phyloP scores from a whole-genome alignment of 495 filamentous ascomycete species.

The Aspergillus incahuasiensis region DNA sequence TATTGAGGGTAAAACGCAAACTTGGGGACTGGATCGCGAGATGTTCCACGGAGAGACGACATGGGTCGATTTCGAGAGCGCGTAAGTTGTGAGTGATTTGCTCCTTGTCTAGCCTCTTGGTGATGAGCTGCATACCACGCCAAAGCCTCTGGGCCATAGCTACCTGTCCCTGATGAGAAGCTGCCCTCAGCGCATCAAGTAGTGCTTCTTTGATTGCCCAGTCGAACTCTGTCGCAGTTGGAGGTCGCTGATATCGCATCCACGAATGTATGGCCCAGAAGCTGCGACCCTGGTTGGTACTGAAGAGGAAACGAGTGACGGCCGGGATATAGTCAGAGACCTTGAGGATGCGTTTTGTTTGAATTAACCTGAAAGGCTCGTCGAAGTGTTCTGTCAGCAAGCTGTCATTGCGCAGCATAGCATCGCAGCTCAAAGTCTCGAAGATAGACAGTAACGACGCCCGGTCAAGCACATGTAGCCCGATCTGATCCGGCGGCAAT shows the following conservation, averaged over 20 bases:
- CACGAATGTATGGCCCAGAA: constrained; percentile 68
- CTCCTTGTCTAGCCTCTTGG: constrained; percentile 64
- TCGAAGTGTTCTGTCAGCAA: constrained; percentile 62
- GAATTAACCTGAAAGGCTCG: constrained; percentile 69
- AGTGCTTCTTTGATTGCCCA: constrained; percentile 73
- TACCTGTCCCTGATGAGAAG: constrained; percentile 43
- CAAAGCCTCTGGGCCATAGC: constrained; percentile 63
- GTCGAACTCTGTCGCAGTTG: constrained; percentile 69
- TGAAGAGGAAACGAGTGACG: constrained; percentile 76
- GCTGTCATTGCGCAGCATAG: constrained; percentile 49
- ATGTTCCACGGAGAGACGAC: constrained; percentile 70
- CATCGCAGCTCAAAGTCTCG: constrained; percentile 59
- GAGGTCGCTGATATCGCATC: constrained; percentile 50
- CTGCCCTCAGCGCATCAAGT: constrained; percentile 30
- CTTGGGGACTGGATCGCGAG: constrained; percentile 56
- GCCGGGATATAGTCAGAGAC: constrained; percentile 69
- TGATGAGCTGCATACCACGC: constrained; percentile 66
- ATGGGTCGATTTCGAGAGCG: constrained; percentile 74
- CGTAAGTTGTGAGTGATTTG: constrained; percentile 73
- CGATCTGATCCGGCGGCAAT: constrained; percentile 45
- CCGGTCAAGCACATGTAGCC: constrained; percentile 43
- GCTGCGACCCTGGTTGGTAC: constrained; percentile 50
- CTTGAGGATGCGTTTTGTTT: constrained; percentile 65
- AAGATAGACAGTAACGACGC: constrained; percentile 56
- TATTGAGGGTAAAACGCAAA: constrained; percentile 58